Percentiles rank a stretch among this genome's conserved stretches.
Evolutionary conservation across 805 yeast species (phyloP).

Genomic region (Candida silvatica): DNA sequence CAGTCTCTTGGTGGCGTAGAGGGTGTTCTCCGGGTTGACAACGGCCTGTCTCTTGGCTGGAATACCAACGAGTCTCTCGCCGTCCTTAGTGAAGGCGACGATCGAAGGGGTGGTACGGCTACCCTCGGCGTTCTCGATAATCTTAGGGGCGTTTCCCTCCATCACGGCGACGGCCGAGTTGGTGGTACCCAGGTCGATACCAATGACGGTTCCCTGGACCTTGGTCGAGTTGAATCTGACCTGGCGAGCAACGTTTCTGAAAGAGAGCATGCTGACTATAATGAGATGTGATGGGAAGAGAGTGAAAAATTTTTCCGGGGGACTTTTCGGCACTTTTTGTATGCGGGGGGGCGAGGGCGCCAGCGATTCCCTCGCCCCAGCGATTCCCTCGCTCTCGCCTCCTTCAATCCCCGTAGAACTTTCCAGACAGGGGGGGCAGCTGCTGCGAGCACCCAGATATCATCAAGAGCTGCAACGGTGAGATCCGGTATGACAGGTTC

Average conservation of each 20-base stretch:
- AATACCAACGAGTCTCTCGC: constrained; percentile 48
- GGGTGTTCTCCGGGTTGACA: constrained; percentile 68
- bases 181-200: constrained; percentile 81
- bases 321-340: background rate
- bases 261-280: background rate
- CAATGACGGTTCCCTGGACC: constrained; percentile 45
- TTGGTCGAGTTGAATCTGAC: constrained; percentile 27
- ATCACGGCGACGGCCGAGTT: constrained; percentile 80
- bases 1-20: constrained; percentile 74
- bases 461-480: too few species aligned
- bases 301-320: background rate
- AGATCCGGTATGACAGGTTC: too few species aligned
- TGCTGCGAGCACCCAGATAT: too few species aligned
- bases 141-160: constrained; percentile 52
- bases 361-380: too few species aligned
- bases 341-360: background rate
- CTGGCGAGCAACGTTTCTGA: constrained; percentile 9
- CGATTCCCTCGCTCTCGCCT: too few species aligned
- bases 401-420: too few species aligned
- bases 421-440: too few species aligned
- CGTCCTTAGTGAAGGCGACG: constrained; percentile 52
- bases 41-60: constrained; percentile 74
- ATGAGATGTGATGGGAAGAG: background rate
- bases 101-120: constrained; percentile 74
- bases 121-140: constrained; percentile 73